Evolutionary conservation across 139 green algal genomes (phyloP), one percentile per base, ranked within the genome.

Genomic region (Mesostigma viride): DNA sequence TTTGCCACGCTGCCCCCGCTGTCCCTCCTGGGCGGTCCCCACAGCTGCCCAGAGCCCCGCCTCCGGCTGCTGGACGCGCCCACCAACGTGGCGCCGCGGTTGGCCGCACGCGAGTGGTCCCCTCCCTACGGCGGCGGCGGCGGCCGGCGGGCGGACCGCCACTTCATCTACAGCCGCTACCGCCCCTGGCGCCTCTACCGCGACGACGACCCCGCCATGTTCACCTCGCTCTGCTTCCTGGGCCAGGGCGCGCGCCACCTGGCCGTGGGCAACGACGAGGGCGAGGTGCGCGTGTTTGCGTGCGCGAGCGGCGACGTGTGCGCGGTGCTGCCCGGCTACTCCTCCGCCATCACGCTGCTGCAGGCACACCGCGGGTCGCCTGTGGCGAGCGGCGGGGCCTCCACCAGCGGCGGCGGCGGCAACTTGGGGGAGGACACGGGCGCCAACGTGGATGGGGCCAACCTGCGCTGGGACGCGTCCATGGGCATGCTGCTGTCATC

Each of bases 1-100:
- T 81, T 88, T 5, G 78, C 81, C 31, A 76, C 80, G 8, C 75
- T 90, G 44, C 82, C 86, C 1, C 78, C 83, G 8, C 76, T 92
- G 24, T 84, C 80, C 14, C 46, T 81, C 58, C 48, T 76, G 8
- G 28, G 17, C 14, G 40, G 76, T 35, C 70, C 75, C 1, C 76
- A 82, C 51, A 33, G 36, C 3, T 82, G 76, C 58, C 75, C 68
- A 14, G 35, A 75, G 36, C 70, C 75, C 24, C n/a, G 11, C 24
- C n/a, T n/a, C n/a, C 74, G 69, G 24, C 33, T 64, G 0, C 71
- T 89, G 47, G 76, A 86, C 31, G 84, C 84, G 3, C 81, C 85
- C 0, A 26, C 17, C 20, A 83, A 83, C 48, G 69, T 79, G 0
- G 62, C 71, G 4, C 2, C 26, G 35, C 71, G 85, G 0, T 17